Evolutionary conservation across 768 basidiomycete species (phyloP).

Genomic region (Macrolepiota albuminosa): DNA sequence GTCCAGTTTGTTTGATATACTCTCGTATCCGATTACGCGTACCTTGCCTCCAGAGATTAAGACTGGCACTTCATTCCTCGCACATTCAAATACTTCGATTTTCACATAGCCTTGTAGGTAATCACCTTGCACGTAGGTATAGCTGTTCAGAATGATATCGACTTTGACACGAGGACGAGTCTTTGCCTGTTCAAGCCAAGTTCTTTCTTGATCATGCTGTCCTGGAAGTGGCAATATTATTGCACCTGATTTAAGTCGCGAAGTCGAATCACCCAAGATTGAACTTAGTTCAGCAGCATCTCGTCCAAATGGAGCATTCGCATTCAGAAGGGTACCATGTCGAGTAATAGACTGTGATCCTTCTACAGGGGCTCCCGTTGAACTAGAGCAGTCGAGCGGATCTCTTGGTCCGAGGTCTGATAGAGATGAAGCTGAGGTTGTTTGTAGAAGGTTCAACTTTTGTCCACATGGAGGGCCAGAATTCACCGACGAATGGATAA

Average conservation of each 20-base stretch:
- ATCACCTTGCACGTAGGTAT: conserved; percentile 77
- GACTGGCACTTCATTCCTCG: conserved; percentile 52
- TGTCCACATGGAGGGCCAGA: background rate
- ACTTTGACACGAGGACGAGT: conserved; percentile 73
- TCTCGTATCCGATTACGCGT: conserved; percentile 83
- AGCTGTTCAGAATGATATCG: conserved; percentile 73
- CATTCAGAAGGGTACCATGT: background rate
- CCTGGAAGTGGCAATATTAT: conserved; percentile 23
- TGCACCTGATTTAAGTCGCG: conserved; percentile 52
- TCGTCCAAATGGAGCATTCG: conserved; percentile 30
- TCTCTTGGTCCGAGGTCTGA: background rate
- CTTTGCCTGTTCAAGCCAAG: conserved; percentile 68
- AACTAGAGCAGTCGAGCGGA: background rate
- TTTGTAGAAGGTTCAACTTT: background rate
- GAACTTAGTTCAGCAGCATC: conserved; percentile 55
- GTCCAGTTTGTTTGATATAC: conserved; percentile 47
- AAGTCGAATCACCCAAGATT: conserved; percentile 57
- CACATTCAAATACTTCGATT: conserved; percentile 52
- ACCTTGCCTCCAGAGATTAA: conserved; percentile 73
- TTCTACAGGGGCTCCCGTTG: background rate
- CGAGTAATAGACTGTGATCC: background rate
- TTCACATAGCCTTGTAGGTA: conserved; percentile 66
- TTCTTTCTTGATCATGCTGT: conserved; percentile 24
- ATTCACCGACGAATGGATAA: background rate
- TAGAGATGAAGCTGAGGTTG: background rate